Conservation (phyloP, 306 rosid genomes). For the Sindora glabra region DNA sequence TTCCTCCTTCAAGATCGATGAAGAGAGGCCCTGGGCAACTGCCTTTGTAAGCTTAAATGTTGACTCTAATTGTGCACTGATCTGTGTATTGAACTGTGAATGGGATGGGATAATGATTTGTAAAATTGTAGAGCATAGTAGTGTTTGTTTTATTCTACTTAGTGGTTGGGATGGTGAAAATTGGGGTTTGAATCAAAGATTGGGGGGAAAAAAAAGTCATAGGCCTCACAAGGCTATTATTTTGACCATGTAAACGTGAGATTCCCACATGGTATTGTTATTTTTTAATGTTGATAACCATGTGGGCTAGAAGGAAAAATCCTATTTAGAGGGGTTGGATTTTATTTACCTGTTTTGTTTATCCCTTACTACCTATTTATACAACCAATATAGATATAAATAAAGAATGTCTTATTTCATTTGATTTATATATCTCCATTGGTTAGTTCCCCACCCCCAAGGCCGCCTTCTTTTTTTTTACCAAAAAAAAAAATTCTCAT, state of each 20-base stretch:
- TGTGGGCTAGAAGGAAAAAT: constrained; percentile 48
- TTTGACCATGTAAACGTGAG: constrained; percentile 48
- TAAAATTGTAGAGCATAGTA: constrained; percentile 87
- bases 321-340: constrained; percentile 19
- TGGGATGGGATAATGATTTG: constrained; percentile 52
- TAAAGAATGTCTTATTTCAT: no score
- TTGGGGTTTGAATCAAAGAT: constrained; percentile 40
- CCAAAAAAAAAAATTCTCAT: no score
- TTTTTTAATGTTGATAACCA: constrained; percentile 70
- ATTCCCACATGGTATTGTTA: constrained; percentile 71
- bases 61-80: constrained; percentile 24
- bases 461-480: no score
- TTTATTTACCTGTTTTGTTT: constrained; percentile 17
- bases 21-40: constrained; percentile 49
- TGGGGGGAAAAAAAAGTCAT: constrained; percentile 23
- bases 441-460: no score
- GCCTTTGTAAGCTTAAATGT: constrained; percentile 28
- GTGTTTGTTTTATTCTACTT: constrained; percentile 35
- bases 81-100: constrained; percentile 31
- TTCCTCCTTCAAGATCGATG: constrained; percentile 51
- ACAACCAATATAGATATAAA: constrained; percentile 13
- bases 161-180: constrained; percentile 48
- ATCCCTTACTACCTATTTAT: constrained; percentile 17
- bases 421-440: no score
- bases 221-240: constrained; percentile 54